These are phyloP conservation scores for Neurospora sublineolata DNA, from an alignment of 495 filamentous ascomycete genomes.

Conservation along the genomic window DNA sequence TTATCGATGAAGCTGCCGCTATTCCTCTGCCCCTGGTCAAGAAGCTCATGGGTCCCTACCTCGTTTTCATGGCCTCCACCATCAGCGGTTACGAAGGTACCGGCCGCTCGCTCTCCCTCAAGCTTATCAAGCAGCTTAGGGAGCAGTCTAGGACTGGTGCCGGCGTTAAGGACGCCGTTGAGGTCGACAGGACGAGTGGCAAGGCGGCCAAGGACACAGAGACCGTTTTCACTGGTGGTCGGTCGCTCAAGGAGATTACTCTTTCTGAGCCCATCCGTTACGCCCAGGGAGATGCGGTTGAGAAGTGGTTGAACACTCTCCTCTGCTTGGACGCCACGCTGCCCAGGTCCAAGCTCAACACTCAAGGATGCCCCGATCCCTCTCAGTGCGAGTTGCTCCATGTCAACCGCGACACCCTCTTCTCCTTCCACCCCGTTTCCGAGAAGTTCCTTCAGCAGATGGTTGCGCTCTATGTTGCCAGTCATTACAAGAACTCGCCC, in stretches of 20 bases:
- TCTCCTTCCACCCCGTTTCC: conserved; percentile 94
- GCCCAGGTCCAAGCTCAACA: conserved; percentile 60
- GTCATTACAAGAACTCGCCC: conserved; percentile 96
- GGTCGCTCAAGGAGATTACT: conserved; percentile 85
- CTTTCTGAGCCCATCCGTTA: conserved; percentile 92
- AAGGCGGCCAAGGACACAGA: conserved; percentile 53
- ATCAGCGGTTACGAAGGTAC: conserved; percentile 99
- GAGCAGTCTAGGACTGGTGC: conserved; percentile 67
- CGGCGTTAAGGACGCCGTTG: conserved; percentile 42
- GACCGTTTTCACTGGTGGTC: conserved; percentile 48
- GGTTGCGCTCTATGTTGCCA: conserved; percentile 96
- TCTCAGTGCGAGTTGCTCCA: conserved; percentile 80
- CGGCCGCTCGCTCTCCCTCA: conserved; percentile 85
- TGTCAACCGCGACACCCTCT: conserved; percentile 94
- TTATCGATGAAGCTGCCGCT: conserved; percentile 96
- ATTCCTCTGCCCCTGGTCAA: conserved; percentile 87
- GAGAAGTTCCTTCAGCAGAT: conserved; percentile 96
- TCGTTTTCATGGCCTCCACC: conserved; percentile 98
- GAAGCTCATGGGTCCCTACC: conserved; percentile 94
- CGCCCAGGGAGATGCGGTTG: conserved; percentile 77
- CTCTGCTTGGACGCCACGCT: conserved; percentile 88
- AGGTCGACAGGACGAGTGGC: conserved; percentile 63
- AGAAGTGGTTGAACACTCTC: conserved; percentile 92
- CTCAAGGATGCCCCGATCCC: conserved; percentile 78
- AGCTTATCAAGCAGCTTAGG: conserved; percentile 92